Conservation (phyloP, 2,329 filamentous ascomycete genomes). For the Paecilomyces niveus region DNA sequence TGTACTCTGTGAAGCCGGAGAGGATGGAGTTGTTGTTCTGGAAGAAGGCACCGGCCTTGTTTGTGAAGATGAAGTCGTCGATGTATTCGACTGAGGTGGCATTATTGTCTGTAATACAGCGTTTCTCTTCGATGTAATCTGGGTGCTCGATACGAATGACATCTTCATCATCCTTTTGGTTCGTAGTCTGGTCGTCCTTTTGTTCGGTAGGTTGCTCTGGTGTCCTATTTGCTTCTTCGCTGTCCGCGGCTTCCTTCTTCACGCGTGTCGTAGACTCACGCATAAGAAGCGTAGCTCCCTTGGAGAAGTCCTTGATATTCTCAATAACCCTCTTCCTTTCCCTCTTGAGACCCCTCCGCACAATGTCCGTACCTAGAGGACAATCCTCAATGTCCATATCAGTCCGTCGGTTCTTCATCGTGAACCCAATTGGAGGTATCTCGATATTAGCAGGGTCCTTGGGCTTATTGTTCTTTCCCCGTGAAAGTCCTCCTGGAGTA, state of each 20-base stretch:
- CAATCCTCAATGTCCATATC: slow-evolving; percentile 97
- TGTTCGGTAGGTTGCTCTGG: slow-evolving; percentile 7
- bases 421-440: slow-evolving; percentile 81
- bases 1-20: slow-evolving; percentile 75
- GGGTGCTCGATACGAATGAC: slow-evolving; percentile 51
- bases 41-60: slow-evolving; percentile 92
- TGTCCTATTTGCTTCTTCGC: slow-evolving; percentile 4
- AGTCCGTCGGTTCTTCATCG: slow-evolving; percentile 69
- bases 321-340: slow-evolving; percentile 70
- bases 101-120: slow-evolving; percentile 81
- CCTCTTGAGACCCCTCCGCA: slow-evolving; percentile 68
- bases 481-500: slow-evolving; percentile 53
- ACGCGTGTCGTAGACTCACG: slow-evolving; percentile 73
- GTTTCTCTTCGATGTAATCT: slow-evolving; percentile 67
- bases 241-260: slow-evolving; percentile 13
- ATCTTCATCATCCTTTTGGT: slow-evolving; percentile 33
- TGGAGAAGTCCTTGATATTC: slow-evolving; percentile 64
- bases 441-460: slow-evolving; percentile 43
- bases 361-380: slow-evolving; percentile 82
- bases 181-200: neutral
- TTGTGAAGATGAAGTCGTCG: slow-evolving; percentile 75
- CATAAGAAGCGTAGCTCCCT: slow-evolving; percentile 80
- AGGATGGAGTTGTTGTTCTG: slow-evolving; percentile 99
- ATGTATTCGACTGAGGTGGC: slow-evolving; percentile 81
- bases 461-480: slow-evolving; percentile 39